Conservation (phyloP, 192 early-diverging fungal species). For the Physocladia obscura region DNA sequence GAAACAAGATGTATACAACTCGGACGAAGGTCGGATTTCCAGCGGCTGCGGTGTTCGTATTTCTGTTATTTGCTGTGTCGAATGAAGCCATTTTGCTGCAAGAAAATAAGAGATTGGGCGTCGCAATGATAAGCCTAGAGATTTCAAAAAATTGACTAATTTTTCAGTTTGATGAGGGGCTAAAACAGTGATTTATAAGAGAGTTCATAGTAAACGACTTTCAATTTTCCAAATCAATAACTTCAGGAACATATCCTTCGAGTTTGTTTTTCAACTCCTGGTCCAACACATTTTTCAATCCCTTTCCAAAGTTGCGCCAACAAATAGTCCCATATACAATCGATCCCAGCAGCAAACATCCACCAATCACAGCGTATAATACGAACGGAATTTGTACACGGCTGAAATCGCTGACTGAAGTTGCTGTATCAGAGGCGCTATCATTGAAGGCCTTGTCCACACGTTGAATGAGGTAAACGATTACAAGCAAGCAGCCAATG, state of each 20-base stretch:
- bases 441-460: background rate
- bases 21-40: too few species aligned
- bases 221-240: constrained; percentile 10
- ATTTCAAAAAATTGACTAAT: too few species aligned
- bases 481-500: background rate
- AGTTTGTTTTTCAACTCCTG: background rate
- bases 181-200: too few species aligned
- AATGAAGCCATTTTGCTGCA: too few species aligned
- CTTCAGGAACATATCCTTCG: background rate
- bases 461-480: constrained; percentile 15
- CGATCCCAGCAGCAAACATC: background rate
- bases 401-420: background rate
- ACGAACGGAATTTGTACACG: constrained; percentile 14
- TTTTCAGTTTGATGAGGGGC: too few species aligned
- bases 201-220: too few species aligned
- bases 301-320: constrained; percentile 4
- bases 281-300: constrained; percentile 15
- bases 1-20: too few species aligned
- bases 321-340: background rate
- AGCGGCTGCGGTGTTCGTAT: too few species aligned
- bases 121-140: too few species aligned
- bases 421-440: background rate
- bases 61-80: too few species aligned
- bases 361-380: constrained; percentile 1
- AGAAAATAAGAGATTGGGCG: too few species aligned